These are phyloP conservation scores for Pyricularia pennisetigena DNA, from an alignment of 2,329 filamentous ascomycete species.

Conservation along the genomic window DNA sequence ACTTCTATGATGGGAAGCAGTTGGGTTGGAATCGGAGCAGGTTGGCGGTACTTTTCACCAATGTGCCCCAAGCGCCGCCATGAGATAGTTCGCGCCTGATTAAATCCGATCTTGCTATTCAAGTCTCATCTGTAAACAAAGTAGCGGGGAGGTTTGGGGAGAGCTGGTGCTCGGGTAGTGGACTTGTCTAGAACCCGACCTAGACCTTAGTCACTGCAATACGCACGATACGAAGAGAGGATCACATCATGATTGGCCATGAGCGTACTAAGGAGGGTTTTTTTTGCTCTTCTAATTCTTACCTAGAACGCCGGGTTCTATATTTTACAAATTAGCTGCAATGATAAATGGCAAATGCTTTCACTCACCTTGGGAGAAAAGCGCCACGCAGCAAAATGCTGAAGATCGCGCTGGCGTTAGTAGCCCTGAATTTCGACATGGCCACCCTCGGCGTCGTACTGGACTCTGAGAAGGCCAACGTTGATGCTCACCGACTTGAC, in stretches of 20 bases:
- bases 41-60: neutral
- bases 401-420: neutral
- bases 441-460: neutral
- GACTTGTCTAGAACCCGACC: neutral
- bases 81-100: neutral
- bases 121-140: neutral
- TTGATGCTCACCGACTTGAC: neutral
- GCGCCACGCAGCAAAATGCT: neutral
- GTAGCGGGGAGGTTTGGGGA: neutral
- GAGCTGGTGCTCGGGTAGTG: neutral
- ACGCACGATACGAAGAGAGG: neutral
- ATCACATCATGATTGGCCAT: neutral
- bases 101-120: neutral
- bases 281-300: no score
- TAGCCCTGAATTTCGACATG: neutral
- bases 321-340: neutral
- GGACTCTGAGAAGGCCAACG: neutral
- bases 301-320: neutral
- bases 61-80: neutral
- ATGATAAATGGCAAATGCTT: neutral
- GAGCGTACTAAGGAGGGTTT: neutral
- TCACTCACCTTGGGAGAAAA: neutral
- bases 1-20: neutral
- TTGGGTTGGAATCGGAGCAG: neutral
- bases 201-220: no score